These are phyloP conservation scores for Pythium rhizo-oryzae DNA, from an alignment of 352 stramenopile genomes.

Conservation along the genomic window DNA sequence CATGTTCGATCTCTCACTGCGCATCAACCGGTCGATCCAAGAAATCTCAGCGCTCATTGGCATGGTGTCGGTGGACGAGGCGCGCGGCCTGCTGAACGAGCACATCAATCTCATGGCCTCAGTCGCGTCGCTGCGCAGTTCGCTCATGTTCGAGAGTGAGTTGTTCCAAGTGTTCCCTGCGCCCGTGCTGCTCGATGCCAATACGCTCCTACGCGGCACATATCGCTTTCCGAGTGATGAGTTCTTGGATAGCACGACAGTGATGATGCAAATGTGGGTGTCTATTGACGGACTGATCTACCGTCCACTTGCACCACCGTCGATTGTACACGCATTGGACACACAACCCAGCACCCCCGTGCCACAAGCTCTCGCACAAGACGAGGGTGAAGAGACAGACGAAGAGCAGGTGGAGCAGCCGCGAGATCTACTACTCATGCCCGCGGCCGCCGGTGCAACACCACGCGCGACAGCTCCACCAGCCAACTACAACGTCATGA, in stretches of 20 bases:
- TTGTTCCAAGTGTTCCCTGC: conserved; percentile 85
- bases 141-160: conserved; percentile 86
- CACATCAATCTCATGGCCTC: conserved; percentile 86
- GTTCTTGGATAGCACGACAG: conserved; percentile 63
- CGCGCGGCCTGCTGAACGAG: conserved; percentile 74
- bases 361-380: neutral
- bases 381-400: conserved; percentile 1
- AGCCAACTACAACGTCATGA: conserved; percentile 35
- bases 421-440: neutral
- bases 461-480: neutral
- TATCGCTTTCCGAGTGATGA: conserved; percentile 48
- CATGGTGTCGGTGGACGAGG: conserved; percentile 81
- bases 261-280: conserved; percentile 90
- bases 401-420: neutral
- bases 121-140: conserved; percentile 70
- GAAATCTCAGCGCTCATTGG: conserved; percentile 85
- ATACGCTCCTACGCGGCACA: conserved; percentile 71
- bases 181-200: conserved; percentile 77
- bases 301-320: conserved; percentile 66
- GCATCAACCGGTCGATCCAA: conserved; percentile 88
- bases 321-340: conserved; percentile 41
- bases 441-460: neutral
- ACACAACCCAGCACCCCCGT: neutral
- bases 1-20: conserved; percentile 88
- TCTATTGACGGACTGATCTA: conserved; percentile 85